These are phyloP conservation scores for Tricharina praecox DNA, from an alignment of 495 filamentous ascomycete species.

Conservation along the genomic window DNA sequence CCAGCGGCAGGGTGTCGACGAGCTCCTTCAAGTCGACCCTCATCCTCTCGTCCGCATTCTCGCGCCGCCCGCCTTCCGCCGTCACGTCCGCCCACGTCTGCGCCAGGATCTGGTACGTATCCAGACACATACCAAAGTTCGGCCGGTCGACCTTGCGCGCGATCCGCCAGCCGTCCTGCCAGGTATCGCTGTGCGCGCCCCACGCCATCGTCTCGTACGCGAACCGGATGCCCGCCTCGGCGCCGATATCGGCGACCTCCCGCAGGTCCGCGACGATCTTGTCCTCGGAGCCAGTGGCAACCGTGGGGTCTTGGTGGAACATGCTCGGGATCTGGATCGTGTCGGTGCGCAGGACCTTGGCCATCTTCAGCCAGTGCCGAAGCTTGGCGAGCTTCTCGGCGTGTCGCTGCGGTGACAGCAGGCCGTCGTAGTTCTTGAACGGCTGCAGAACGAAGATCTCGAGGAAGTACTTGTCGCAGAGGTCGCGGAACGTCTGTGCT, in stretches of 20 bases:
- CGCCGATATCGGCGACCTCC: conserved; percentile 48
- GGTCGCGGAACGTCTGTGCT: conserved; percentile 35
- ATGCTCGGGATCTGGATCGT: conserved; percentile 59
- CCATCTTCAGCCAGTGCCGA: conserved; percentile 50
- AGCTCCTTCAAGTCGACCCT: conserved; percentile 41
- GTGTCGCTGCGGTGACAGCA: conserved; percentile 46
- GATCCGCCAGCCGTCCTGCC: conserved; percentile 59
- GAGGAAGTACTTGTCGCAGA: conserved; percentile 43
- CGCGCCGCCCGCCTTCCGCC: conserved; percentile 34
- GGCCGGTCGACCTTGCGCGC: conserved; percentile 45
- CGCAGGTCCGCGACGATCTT: conserved; percentile 49
- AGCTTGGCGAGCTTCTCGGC: conserved; percentile 44
- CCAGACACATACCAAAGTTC: conserved; percentile 65
- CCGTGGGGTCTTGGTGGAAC: conserved; percentile 40
- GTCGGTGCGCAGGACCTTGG: conserved; percentile 46
- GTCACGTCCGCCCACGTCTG: conserved; percentile 58
- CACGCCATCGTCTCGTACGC: conserved; percentile 65
- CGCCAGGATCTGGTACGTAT: conserved; percentile 67
- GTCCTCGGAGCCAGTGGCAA: conserved; percentile 39
- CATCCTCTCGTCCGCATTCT: conserved; percentile 43
- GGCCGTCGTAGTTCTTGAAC: conserved; percentile 64
- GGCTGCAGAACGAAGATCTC: conserved; percentile 58
- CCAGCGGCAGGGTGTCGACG: conserved; percentile 38
- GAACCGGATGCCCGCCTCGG: conserved; percentile 40
- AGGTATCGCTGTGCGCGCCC: conserved; percentile 53